Conservation (phyloP, 345 rosid species). For the Raphanus sativus region DNA sequence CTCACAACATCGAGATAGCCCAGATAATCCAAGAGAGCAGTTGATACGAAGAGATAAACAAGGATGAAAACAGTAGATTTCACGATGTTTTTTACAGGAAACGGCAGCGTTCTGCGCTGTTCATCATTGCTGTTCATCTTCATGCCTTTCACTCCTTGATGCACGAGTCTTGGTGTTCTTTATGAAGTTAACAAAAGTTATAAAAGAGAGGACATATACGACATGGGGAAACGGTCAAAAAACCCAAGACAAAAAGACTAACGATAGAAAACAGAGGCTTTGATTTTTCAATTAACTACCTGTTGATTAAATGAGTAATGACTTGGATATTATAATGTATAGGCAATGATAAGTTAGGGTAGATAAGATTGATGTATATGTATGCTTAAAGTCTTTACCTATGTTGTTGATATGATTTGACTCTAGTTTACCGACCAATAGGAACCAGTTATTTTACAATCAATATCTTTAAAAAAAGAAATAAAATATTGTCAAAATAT, state of each 20-base stretch:
- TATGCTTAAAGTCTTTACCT: neutral
- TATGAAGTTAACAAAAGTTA: neutral
- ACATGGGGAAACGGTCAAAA: neutral
- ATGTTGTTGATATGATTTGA: neutral
- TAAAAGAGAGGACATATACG: neutral
- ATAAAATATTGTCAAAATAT: no score
- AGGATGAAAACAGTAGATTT: conserved; percentile 17
- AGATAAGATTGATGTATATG: neutral
- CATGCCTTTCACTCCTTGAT: neutral
- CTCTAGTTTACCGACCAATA: no score
- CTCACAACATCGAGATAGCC: conserved; percentile 17
- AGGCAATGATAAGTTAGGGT: neutral
- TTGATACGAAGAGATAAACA: conserved; percentile 11
- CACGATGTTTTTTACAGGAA: neutral
- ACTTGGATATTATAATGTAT: neutral
- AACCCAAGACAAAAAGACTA: neutral
- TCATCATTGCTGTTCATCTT: neutral
- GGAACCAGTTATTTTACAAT: no score
- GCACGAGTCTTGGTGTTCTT: neutral
- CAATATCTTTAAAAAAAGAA: no score
- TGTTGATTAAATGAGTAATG: neutral
- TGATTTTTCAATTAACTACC: neutral
- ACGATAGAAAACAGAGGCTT: neutral
- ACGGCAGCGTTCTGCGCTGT: neutral
- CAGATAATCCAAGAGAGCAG: neutral